These are phyloP conservation scores for Mrakiaceae sp. DNA, from an alignment of 1,284 basidiomycete genomes.

Conservation along the genomic window DNA sequence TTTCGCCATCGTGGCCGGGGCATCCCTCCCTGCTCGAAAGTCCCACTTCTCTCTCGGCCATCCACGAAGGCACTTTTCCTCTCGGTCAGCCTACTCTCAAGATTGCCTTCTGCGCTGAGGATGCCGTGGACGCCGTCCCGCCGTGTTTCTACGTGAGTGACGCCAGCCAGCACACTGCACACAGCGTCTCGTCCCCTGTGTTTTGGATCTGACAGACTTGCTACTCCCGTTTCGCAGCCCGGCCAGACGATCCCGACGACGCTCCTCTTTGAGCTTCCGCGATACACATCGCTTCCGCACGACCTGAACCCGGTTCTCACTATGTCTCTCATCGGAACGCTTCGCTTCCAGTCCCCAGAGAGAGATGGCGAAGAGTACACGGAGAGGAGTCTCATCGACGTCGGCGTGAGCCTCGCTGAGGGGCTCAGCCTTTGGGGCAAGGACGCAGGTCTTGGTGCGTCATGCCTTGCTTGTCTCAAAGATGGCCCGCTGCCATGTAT, in stretches of 20 bases:
- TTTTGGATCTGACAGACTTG: no score
- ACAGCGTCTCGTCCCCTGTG: no score
- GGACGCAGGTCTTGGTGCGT: constrained; percentile 21
- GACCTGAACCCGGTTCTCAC: constrained; percentile 25
- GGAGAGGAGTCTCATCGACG: constrained; percentile 26
- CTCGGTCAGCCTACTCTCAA: constrained; percentile 10
- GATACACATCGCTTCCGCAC: constrained; percentile 25
- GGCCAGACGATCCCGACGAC: constrained; percentile 30
- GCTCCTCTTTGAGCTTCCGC: constrained; percentile 26
- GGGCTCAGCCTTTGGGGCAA: constrained; percentile 29
- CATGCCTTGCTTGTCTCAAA: not conserved
- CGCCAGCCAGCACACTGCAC: not conserved
- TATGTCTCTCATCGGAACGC: constrained; percentile 28
- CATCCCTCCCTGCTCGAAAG: not conserved
- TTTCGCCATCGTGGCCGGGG: not conserved
- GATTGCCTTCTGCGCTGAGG: constrained; percentile 11
- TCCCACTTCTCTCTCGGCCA: not conserved
- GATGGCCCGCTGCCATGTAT: no score
- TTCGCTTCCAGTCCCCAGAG: constrained; percentile 19
- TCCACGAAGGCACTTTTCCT: constrained; percentile 7
- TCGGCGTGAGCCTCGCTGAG: constrained; percentile 28
- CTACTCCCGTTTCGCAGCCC: constrained; percentile 18
- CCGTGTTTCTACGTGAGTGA: constrained; percentile 15
- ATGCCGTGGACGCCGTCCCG: constrained; percentile 10
- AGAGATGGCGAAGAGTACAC: constrained; percentile 4